These are phyloP conservation scores for Zychaea mexicana DNA, from an alignment of 371 early-diverging fungal species.

Conservation along the genomic window DNA sequence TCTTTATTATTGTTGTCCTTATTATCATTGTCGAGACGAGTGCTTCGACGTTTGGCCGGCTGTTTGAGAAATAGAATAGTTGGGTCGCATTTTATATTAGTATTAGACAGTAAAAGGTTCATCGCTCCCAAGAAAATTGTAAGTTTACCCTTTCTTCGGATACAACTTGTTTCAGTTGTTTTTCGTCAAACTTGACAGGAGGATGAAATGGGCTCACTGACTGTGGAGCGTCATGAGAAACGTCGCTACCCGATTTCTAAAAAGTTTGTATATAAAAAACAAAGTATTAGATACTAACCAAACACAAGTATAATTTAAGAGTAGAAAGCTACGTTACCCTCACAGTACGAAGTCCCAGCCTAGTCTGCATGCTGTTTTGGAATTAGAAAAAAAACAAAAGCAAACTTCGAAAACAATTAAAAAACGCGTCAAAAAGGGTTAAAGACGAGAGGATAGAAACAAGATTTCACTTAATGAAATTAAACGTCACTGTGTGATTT, in stretches of 20 bases:
- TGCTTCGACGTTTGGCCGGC: not conserved
- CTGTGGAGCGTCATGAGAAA: not conserved
- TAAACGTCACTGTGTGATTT: not conserved
- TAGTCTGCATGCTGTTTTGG: slow-evolving; percentile 1
- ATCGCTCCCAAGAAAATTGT: not conserved
- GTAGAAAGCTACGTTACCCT: not conserved
- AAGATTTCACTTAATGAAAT: not conserved
- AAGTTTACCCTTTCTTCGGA: not conserved
- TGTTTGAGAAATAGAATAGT: not conserved
- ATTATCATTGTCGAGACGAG: not conserved
- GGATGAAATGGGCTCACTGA: not conserved
- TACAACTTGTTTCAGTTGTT: not conserved
- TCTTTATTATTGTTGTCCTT: not conserved
- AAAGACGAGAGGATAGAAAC: not conserved
- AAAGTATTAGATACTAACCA: not conserved
- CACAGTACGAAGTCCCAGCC: slow-evolving; percentile 9
- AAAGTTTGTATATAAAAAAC: not conserved
- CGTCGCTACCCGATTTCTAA: not conserved
- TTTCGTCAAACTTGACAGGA: not conserved
- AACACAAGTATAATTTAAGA: not conserved
- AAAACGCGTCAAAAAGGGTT: not conserved
- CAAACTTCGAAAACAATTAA: no score
- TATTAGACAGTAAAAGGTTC: not conserved
- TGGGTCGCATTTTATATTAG: not conserved
- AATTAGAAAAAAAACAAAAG: no score